Evolutionary conservation across 2,329 filamentous ascomycete species (phyloP), one percentile per base, ranked within the genome.

Genomic region (Neopestalotiopsis sp.): DNA sequence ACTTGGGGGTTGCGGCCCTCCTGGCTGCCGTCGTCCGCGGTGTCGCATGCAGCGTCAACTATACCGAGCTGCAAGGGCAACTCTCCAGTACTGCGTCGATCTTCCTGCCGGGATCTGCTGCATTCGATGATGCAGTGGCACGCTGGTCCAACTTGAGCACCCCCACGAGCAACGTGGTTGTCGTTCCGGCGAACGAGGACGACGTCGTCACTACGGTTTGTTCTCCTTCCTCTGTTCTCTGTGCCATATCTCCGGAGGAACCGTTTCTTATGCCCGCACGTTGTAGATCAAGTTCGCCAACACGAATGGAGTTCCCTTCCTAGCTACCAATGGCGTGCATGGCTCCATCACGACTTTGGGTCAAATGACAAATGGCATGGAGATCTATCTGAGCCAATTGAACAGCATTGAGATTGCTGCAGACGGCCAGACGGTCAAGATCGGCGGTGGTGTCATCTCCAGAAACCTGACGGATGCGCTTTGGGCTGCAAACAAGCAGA

Each of bases 401-500:
- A 80, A 75, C 71, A 75, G 72, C 9, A 74, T 84, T 14, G 69
- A 78, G 0, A 75, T 84, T 34, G 71, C 77, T 0, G 61, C 75
- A 1, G 78, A 84, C 59, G 78, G 76, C 1, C 72, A 75, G 17
- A 78, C 79, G 0, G 83, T 77, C 1, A 81, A 69, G 0, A 74
- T 84, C 38, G 81, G 80, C 13, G 82, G 83, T 4, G 83, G 83
- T 2, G 74, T 75, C 4, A 74, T 77, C 45, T 78, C 78, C 1
- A 83, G 82, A 63, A 71, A 73, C 1, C 68, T 85, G 28, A 81
- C 72, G 0, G 78, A 82, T 42, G 67, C 74, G 30, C 76, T 85
- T 0, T 84, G 82, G 82, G 77, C 72, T 0, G 77, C 75, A 2
- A 81, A 80, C 59, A 84, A 84, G 69, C 81, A 83, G 72, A 82